These are phyloP conservation scores for Mycena filopes DNA, from an alignment of 768 basidiomycete species.

Conservation along the genomic window DNA sequence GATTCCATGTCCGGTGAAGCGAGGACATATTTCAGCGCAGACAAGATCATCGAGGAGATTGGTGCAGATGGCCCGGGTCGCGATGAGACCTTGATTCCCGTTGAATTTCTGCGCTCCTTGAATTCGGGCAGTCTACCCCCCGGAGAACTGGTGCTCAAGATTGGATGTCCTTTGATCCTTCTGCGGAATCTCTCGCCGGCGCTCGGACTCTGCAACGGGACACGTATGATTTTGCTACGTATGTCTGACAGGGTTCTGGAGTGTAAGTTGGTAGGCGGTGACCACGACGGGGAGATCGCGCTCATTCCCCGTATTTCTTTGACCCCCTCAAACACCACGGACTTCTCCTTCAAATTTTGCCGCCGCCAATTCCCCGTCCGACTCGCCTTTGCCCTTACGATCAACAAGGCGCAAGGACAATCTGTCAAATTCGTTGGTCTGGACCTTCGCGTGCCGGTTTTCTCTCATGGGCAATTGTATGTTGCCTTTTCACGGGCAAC, in stretches of 20 bases:
- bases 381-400: neutral
- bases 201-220: conserved; percentile 1
- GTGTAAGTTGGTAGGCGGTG: neutral
- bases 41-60: no score
- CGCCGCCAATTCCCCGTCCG: neutral
- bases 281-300: neutral
- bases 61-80: neutral
- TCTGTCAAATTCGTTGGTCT: no score
- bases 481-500: conserved; percentile 2
- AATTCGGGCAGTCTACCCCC: conserved; percentile 1
- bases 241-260: neutral
- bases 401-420: conserved; percentile 7
- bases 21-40: no score
- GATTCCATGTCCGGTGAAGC: no score
- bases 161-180: conserved; percentile 12
- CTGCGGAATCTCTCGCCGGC: conserved; percentile 9
- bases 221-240: neutral
- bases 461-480: conserved; percentile 5
- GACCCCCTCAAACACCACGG: neutral
- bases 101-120: conserved; percentile 1
- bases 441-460: no score
- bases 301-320: conserved; percentile 7
- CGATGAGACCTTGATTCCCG: neutral
- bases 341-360: conserved; percentile 10
- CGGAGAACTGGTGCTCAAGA: conserved; percentile 10